Conservation (phyloP, 169 alveolate species). For the Plasmodium falciparum region DNA sequence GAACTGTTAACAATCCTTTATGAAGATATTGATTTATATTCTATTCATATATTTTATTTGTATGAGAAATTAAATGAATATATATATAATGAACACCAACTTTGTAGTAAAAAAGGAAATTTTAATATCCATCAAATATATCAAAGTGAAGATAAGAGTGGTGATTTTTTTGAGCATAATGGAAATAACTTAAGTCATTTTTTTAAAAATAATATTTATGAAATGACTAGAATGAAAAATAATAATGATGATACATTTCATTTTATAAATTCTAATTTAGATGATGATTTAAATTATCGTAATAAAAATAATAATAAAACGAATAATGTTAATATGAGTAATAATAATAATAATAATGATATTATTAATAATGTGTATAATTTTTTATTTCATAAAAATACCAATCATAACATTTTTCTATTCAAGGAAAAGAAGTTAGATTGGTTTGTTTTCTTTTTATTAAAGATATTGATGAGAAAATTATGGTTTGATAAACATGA, state of each 20-base stretch:
- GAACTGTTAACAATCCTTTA: constrained; percentile 43
- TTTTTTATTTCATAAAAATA: neutral
- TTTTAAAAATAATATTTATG: neutral
- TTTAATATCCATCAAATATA: neutral
- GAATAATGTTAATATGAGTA: neutral
- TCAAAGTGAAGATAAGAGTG: neutral
- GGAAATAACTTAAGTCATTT: too few relatives aligned
- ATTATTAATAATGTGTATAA: neutral
- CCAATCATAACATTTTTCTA: neutral
- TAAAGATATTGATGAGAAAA: constrained; percentile 13
- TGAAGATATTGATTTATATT: constrained; percentile 45
- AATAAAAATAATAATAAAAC: neutral
- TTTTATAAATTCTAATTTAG: neutral
- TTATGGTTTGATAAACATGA: neutral
- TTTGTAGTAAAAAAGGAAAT: neutral
- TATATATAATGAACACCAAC: constrained; percentile 3
- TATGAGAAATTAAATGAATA: constrained; percentile 17
- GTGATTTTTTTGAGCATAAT: neutral
- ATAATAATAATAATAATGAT: neutral
- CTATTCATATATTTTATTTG: constrained; percentile 34
- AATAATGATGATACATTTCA: neutral
- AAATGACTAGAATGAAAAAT: neutral
- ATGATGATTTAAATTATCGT: neutral
- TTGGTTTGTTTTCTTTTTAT: constrained; percentile 20
- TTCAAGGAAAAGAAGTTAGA: constrained; percentile 10